phyloP scores from a whole-genome alignment of 805 yeast genomes.

The Grigorovia humatica region DNA sequence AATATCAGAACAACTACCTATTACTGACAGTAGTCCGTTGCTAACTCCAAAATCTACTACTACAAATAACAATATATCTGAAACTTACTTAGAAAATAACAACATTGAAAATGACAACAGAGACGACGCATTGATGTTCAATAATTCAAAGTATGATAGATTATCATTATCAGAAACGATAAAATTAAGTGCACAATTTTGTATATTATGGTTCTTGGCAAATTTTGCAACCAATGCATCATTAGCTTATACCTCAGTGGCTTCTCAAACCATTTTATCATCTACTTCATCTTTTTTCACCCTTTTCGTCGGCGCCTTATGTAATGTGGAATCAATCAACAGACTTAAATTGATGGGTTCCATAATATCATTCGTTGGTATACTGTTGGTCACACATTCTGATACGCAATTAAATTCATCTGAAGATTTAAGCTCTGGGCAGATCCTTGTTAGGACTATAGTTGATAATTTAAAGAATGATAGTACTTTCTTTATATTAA shows the following conservation, averaged over 20 bases:
- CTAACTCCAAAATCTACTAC: not conserved
- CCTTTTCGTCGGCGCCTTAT: conserved; percentile 63
- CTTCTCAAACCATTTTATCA: conserved; percentile 85
- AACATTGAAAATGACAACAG: not conserved
- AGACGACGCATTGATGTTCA: not conserved
- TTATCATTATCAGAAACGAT: conserved; percentile 51
- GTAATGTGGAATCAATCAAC: conserved; percentile 60
- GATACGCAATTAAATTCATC: conserved; percentile 32
- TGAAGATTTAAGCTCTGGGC: not conserved
- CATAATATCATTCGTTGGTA: conserved; percentile 64
- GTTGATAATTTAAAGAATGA: conserved; percentile 9
- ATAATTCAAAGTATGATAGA: conserved; percentile 5
- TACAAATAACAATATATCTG: not conserved
- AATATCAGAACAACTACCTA: not conserved
- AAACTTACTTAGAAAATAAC: not conserved
- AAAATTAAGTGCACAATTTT: conserved; percentile 65
- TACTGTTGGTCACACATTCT: conserved; percentile 62
- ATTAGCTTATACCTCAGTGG: conserved; percentile 80
- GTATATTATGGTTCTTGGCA: conserved; percentile 82
- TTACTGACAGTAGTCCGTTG: conserved; percentile 1
- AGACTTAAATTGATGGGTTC: conserved; percentile 59
- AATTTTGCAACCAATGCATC: conserved; percentile 85
- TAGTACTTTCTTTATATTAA: conserved; percentile 30
- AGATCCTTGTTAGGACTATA: not conserved
- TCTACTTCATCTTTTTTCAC: conserved; percentile 94